phyloP scores from a whole-genome alignment of 2,329 filamentous ascomycete species.

The Byssoonygena ceratinophila region DNA sequence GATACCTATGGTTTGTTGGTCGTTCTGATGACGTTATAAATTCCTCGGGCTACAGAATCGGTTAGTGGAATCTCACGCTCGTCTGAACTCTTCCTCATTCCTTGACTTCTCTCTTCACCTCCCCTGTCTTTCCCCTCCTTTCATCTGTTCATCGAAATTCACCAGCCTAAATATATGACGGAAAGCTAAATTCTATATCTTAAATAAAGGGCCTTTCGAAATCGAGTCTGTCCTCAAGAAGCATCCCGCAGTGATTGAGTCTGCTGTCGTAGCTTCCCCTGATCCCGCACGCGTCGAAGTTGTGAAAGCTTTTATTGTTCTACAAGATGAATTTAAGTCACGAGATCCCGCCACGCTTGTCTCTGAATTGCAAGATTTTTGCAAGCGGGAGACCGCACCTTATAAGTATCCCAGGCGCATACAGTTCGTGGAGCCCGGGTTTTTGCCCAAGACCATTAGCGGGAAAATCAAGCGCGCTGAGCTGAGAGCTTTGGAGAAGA shows the following conservation, averaged over 20 bases:
- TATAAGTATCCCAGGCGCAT: slow-evolving; percentile 36
- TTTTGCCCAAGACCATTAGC: slow-evolving; percentile 34
- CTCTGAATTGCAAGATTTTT: slow-evolving; percentile 33
- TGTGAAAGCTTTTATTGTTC: slow-evolving; percentile 35
- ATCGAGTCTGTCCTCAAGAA: slow-evolving; percentile 35
- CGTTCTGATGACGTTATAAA: slow-evolving; percentile 34
- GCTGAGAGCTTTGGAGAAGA: slow-evolving; percentile 31
- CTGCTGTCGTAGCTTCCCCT: slow-evolving; percentile 33
- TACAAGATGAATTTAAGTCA: slow-evolving; percentile 22
- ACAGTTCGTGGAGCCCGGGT: slow-evolving; percentile 30
- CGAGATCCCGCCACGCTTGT: slow-evolving; percentile 19
- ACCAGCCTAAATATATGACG: too few species aligned
- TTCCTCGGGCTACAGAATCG: slow-evolving; percentile 31
- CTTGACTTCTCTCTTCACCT: not conserved
- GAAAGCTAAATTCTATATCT: too few species aligned
- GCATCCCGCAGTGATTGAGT: slow-evolving; percentile 32
- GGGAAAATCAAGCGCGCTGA: slow-evolving; percentile 31
- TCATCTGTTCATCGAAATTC: not conserved
- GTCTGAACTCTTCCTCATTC: not conserved
- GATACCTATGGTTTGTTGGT: slow-evolving; percentile 31
- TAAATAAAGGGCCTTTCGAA: slow-evolving; percentile 34
- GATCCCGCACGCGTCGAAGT: slow-evolving; percentile 31
- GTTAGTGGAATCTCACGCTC: not conserved
- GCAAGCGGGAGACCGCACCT: slow-evolving; percentile 33
- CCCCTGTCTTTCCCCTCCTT: not conserved